Base-by-base conservation (phyloP, 2,329 filamentous ascomycete genomes). In the Alternaria viburni region DNA sequence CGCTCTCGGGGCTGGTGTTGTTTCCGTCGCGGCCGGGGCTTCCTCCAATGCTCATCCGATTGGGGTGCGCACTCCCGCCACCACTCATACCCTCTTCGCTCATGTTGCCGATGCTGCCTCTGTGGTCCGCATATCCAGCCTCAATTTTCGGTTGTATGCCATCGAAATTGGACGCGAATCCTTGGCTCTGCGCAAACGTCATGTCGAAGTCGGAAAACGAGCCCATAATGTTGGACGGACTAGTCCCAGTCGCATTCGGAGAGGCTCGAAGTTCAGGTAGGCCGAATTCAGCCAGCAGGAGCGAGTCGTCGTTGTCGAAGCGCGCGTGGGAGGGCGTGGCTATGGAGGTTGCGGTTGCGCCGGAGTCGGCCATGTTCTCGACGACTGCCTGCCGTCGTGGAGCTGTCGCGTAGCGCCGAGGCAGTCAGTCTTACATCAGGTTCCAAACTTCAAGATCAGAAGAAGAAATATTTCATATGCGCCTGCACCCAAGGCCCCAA, bases 1-100 rank as follows among this genome's bases (percentile, higher is more conserved):
- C 72, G 57, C 74, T 79, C 46, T 79, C 77, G n/a, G 78, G 77
- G 45, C 75, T 80, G 28, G 77, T 75, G 46, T 78, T 73, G 60
- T 74, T 74, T 3, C 72, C 77, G 46, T 79, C 77, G 41, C 74
- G 69, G 25, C 70, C 68, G 6, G 74, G 67, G 60, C 77, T 80
- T 46, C 72, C 72, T 41, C 72, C 72, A 26, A 77, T 74, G 65
- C 78, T 80, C 65, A 78, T 62, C 3, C 74, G 65, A 51, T 74
- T 74, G 21, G 67, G 70, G 54, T 72, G 72, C 32, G 68, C 74
- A 61, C 75, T 76, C 45, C 68, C 70, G 13, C 59, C 69, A 21
- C 62, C 73, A 50, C 74, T 77, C 52, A 72, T 62, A 50, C 72
- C 75, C 19, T 72, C 77, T 7, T 80, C 78, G 67, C 77, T 78